phyloP scores from a whole-genome alignment of 345 rosid genomes.

The Sapria himalayana region DNA sequence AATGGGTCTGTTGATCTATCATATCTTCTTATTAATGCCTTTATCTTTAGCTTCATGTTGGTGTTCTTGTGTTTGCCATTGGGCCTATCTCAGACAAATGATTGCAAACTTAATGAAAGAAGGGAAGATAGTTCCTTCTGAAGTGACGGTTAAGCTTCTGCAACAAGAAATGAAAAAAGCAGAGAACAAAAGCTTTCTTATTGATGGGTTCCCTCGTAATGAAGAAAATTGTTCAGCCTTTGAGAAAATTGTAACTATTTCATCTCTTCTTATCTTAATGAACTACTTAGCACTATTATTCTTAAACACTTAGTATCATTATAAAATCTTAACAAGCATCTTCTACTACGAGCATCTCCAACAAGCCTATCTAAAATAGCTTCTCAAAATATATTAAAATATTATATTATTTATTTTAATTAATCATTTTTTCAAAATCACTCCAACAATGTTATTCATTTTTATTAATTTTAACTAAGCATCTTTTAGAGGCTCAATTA shows the following conservation, averaged over 20 bases:
- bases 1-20: constrained; percentile 27
- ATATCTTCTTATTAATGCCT: neutral
- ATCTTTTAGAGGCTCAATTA: no score
- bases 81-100: constrained; percentile 28
- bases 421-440: no score
- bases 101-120: constrained; percentile 42
- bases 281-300: no score
- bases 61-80: constrained; percentile 9
- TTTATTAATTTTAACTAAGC: no score
- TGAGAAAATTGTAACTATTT: constrained; percentile 38
- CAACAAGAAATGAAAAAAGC: constrained; percentile 40
- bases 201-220: constrained; percentile 78
- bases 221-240: constrained; percentile 61
- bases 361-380: no score
- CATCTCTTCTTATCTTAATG: neutral
- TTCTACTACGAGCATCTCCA: no score
- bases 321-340: no score
- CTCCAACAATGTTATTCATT: no score
- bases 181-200: constrained; percentile 41
- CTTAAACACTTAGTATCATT: no score
- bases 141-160: constrained; percentile 63
- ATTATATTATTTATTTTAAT: no score
- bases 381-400: no score
- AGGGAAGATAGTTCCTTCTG: constrained; percentile 77
- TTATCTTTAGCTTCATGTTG: neutral